Base-by-base conservation (phyloP, 2,329 filamentous ascomycete genomes). In the Sarocladium oryzae region DNA sequence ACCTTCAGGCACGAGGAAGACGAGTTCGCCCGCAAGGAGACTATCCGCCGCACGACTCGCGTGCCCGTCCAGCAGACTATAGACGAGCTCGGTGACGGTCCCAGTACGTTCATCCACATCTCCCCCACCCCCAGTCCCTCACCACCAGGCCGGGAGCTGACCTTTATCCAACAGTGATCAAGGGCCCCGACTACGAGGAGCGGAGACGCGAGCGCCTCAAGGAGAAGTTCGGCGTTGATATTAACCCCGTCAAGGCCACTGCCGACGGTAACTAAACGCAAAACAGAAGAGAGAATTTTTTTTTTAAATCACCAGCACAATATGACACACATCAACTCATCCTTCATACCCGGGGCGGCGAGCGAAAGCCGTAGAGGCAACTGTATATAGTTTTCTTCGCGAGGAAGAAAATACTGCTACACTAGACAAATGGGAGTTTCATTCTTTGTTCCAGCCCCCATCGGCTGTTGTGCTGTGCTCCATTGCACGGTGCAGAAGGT, bases 221-320 rank as follows among this genome's bases (percentile, higher is more conserved):
- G 79, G 85, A 89, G 70, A 88, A 84, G 69, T 96, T 96, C 63
- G 89, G 90, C 53, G 81, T 95, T 63, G 89, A 95, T 58, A 84
- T 96, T 63, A 81, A 85, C 63, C 79, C 83, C 51, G 80, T 85
- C 58, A 78, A 69, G 53, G 74, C 77, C 38, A 71, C 69, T 45
- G 66, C 69, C 57, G 72, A 80, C 51, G 68, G 67, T 53, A 70
- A 68, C 62, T 43, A 40, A 41, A 37, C 4, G 33, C 10, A 43
- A 49, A 49, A 24, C 41, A 52, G 48, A 52, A 55, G 26, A 8
- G 16, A 30, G 15, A 26, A 18, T 9, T 32, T 36, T 5, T 30
- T n/a, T n/a, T n/a, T n/a, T 48, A 13, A 8, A 24, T 50, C 18
- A 21, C n/a, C 48, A 24, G 24, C 23, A 26, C 30, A 32, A 32